phyloP scores from a whole-genome alignment of 148 eudicot genomes.

The Amaranthus palmeri region DNA sequence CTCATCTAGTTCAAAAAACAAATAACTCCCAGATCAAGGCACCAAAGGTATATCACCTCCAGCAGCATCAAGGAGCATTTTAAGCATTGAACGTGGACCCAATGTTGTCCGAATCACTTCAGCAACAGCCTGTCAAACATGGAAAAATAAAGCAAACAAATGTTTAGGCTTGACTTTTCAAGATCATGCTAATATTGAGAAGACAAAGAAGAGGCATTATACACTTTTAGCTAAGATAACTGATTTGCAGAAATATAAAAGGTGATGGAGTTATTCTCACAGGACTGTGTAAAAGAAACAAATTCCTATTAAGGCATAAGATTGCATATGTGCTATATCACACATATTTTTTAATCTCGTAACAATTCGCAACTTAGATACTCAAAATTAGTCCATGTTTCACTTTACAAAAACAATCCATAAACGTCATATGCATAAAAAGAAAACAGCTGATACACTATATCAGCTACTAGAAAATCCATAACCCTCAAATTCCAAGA shows the following conservation, averaged over 20 bases:
- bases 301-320: background rate
- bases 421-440: background rate
- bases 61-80: constrained; percentile 91
- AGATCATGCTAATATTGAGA: background rate
- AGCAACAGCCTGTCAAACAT: constrained; percentile 72
- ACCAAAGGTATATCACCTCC: constrained; percentile 56
- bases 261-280: background rate
- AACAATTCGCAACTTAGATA: no score
- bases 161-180: no score
- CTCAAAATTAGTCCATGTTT: no score
- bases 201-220: background rate
- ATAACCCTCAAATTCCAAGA: background rate
- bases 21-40: background rate
- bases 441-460: background rate
- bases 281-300: background rate
- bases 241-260: background rate
- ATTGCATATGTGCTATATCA: no score
- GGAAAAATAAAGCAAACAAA: background rate
- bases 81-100: constrained; percentile 97
- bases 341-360: no score
- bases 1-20: background rate
- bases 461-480: background rate
- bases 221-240: background rate
- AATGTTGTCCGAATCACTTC: constrained; percentile 93
- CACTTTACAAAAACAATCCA: no score